A percentile compares a stretch with the other conserved stretches of the same genome.
Conservation (phyloP, 1,284 basidiomycete genomes). For the Chalciporus sp. region DNA sequence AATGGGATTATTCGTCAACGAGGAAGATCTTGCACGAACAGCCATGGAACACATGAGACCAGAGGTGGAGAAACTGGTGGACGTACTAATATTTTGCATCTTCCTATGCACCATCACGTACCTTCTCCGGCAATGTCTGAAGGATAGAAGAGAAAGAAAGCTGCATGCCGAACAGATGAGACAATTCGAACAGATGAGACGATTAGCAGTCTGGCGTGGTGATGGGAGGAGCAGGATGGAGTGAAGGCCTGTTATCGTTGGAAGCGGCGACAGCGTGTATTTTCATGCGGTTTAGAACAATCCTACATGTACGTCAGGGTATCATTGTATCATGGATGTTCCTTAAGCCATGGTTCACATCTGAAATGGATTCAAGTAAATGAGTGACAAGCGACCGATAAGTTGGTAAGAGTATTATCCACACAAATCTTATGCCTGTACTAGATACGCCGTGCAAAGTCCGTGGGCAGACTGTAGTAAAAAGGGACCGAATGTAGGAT, state of each 20-base stretch:
- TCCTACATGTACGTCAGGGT: background rate
- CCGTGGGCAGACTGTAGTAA: no score
- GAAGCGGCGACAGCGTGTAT: background rate
- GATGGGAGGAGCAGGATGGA: background rate
- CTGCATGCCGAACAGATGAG: slow-evolving; percentile 23
- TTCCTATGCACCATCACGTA: slow-evolving; percentile 21
- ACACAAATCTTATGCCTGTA: background rate
- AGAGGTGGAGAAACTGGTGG: slow-evolving; percentile 12
- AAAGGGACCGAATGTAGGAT: no score
- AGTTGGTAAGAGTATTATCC: background rate
- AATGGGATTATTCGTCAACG: slow-evolving; percentile 28
- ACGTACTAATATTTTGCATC: slow-evolving; percentile 11
- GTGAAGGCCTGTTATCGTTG: slow-evolving; percentile 9
- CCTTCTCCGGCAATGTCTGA: slow-evolving; percentile 15
- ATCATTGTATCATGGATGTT: background rate
- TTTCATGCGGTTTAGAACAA: background rate
- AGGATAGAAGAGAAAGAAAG: slow-evolving; percentile 25
- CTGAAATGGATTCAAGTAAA: background rate
- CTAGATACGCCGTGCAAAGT: background rate
- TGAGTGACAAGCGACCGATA: no score
- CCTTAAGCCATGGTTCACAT: background rate
- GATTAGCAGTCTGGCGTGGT: slow-evolving; percentile 5
- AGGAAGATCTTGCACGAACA: slow-evolving; percentile 17
- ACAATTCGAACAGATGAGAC: slow-evolving; percentile 23
- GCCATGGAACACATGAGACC: slow-evolving; percentile 19